A percentile compares a stretch with the other conserved stretches of the same genome.
Evolutionary conservation across 2,329 filamentous ascomycete species (phyloP).

Genomic region (Fusarium verticillioides): DNA sequence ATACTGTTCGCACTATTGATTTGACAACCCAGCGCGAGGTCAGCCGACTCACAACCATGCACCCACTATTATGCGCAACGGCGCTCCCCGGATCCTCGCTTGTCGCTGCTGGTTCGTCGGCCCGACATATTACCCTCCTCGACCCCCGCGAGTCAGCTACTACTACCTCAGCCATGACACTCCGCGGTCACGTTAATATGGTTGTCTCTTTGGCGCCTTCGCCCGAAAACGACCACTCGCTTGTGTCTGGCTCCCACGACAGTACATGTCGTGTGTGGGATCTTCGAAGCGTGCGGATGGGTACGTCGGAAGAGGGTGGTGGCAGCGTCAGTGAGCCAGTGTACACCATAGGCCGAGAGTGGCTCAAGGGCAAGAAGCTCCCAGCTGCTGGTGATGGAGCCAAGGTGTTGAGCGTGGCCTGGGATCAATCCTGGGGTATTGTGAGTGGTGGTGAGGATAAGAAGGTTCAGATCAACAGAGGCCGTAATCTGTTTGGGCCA

Average conservation of each 20-base stretch:
- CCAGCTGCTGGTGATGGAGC: constrained; percentile 80
- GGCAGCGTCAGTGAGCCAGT: constrained; percentile 77
- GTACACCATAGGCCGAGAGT: constrained; percentile 80
- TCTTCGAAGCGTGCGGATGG: constrained; percentile 75
- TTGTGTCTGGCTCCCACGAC: constrained; percentile 91
- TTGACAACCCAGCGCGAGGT: constrained; percentile 83
- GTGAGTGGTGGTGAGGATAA: constrained; percentile 95
- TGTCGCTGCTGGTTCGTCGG: constrained; percentile 80
- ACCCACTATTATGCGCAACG: constrained; percentile 82
- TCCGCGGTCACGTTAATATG: constrained; percentile 87
- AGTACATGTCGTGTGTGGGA: constrained; percentile 96
- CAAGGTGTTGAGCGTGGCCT: constrained; percentile 90
- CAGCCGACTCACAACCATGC: constrained; percentile 83
- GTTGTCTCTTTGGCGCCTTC: constrained; percentile 62
- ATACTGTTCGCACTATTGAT: constrained; percentile 91
- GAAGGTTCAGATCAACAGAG: constrained; percentile 89
- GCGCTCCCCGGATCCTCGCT: constrained; percentile 74
- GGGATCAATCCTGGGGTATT: constrained; percentile 88
- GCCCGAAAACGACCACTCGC: constrained; percentile 78
- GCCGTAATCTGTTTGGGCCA: constrained; percentile 61
- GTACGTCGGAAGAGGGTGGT: constrained; percentile 68
- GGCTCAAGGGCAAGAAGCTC: constrained; percentile 71
- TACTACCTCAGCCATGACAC: constrained; percentile 85
- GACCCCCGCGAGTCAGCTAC: constrained; percentile 85
- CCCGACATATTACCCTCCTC: constrained; percentile 89